phyloP scores from a whole-genome alignment of 169 alveolate species.

The Eimeria praecox region DNA sequence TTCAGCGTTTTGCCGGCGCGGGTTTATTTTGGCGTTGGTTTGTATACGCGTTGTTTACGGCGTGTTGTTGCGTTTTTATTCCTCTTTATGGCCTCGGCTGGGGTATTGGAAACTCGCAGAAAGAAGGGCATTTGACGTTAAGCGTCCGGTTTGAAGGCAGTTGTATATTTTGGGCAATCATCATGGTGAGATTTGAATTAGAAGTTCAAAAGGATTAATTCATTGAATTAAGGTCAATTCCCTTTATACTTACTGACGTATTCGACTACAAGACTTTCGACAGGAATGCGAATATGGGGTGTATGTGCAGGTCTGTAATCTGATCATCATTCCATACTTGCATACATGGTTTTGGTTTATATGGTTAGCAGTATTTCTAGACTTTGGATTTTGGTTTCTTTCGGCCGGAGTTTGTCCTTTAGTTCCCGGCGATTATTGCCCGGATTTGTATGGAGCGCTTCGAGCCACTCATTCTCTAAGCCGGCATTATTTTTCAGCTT shows the following conservation, averaged over 20 bases:
- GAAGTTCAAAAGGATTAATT: no score
- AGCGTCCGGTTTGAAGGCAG: slow-evolving; percentile 56
- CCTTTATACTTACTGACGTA: neutral
- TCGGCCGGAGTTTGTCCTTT: slow-evolving; percentile 70
- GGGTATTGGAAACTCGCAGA: neutral
- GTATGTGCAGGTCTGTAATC: slow-evolving; percentile 78
- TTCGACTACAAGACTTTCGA: neutral
- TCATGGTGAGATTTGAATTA: slow-evolving; percentile 26
- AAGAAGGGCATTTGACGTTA: slow-evolving; percentile 39
- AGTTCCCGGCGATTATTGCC: slow-evolving; percentile 64
- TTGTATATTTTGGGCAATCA: slow-evolving; percentile 65
- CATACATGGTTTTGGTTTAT: slow-evolving; percentile 83
- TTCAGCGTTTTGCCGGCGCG: slow-evolving; percentile 69
- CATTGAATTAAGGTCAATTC: no score
- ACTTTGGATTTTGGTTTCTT: slow-evolving; percentile 71
- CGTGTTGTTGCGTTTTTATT: slow-evolving; percentile 60
- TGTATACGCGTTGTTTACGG: slow-evolving; percentile 45
- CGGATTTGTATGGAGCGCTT: slow-evolving; percentile 60
- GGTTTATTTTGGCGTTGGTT: slow-evolving; percentile 75
- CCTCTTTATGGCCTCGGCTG: slow-evolving; percentile 76
- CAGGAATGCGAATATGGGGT: neutral
- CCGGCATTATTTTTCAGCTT: slow-evolving; percentile 56
- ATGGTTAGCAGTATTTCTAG: slow-evolving; percentile 58
- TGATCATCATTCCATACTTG: slow-evolving; percentile 80
- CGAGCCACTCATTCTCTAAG: slow-evolving; percentile 49